These are phyloP conservation scores for Angomonas ambiguus DNA, from an alignment of 208 protist species.

Conservation along the genomic window DNA sequence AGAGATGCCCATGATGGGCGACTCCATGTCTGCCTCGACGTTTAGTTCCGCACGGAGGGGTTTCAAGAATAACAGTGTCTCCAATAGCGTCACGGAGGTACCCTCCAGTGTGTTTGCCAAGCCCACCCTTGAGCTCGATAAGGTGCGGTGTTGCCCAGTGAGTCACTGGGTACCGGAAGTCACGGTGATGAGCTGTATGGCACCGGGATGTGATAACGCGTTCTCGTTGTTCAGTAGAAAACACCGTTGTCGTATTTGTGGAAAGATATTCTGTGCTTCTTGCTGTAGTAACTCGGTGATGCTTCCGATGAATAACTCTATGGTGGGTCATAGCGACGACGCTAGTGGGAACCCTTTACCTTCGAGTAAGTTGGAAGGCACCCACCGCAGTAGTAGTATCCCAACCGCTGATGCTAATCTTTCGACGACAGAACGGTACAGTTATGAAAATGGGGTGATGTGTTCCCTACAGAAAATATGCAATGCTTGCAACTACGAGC, in stretches of 20 bases:
- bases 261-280: constrained; percentile 67
- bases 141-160: constrained; percentile 50
- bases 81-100: background rate
- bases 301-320: background rate
- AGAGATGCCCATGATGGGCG: background rate
- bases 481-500: constrained; percentile 69
- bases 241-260: constrained; percentile 77
- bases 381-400: background rate
- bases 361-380: no score
- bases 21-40: no score
- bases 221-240: constrained; percentile 83
- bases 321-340: no score
- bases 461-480: constrained; percentile 27
- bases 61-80: no score
- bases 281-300: constrained; percentile 55
- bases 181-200: constrained; percentile 79
- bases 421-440: background rate
- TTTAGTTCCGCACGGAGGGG: no score
- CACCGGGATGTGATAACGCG: constrained; percentile 60
- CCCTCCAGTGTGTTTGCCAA: background rate
- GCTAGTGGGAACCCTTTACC: no score
- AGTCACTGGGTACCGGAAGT: constrained; percentile 70
- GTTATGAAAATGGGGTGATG: background rate
- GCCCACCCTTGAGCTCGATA: constrained; percentile 29
- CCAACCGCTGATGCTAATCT: background rate